Evolutionary conservation across 495 filamentous ascomycete genomes (phyloP).

Genomic region (Hamigera avellanea): DNA sequence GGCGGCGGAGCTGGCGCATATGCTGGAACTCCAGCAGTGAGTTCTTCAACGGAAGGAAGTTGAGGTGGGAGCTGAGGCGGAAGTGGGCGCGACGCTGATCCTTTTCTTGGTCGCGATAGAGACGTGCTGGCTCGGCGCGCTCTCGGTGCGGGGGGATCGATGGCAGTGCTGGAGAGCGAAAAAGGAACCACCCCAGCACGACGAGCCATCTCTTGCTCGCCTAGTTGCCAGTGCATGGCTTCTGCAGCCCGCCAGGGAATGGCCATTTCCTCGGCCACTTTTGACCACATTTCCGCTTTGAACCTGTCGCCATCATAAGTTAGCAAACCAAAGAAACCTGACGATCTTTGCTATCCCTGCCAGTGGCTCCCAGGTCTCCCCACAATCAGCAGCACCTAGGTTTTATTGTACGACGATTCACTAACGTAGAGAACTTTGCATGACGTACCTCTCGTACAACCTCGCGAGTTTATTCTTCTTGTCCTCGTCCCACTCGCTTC

Average conservation of each 20-base stretch:
- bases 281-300: conserved; percentile 95
- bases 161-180: conserved; percentile 48
- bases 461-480: conserved; percentile 92
- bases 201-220: conserved; percentile 83
- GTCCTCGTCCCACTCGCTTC: conserved; percentile 92
- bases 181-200: conserved; percentile 80
- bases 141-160: conserved; percentile 40
- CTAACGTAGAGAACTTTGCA: too few relatives aligned
- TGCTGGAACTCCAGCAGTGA: conserved; percentile 36
- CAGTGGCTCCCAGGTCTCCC: background rate
- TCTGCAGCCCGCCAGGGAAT: conserved; percentile 94
- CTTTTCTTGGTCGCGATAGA: conserved; percentile 31
- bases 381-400: too few relatives aligned
- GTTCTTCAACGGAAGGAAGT: conserved; percentile 32
- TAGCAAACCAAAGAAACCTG: conserved; percentile 1
- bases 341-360: background rate
- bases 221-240: conserved; percentile 96
- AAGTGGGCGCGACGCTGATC: conserved; percentile 23
- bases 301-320: conserved; percentile 45
- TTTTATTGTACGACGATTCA: too few relatives aligned
- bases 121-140: conserved; percentile 35
- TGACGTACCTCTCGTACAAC: conserved; percentile 81
- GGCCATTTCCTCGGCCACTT: conserved; percentile 87
- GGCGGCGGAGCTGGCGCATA: conserved; percentile 27
- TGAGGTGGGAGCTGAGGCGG: conserved; percentile 31